Evolutionary conservation across 225 moss, liverwort and hornwort species (phyloP).

Genomic region (Antitrichia curtipendula): DNA sequence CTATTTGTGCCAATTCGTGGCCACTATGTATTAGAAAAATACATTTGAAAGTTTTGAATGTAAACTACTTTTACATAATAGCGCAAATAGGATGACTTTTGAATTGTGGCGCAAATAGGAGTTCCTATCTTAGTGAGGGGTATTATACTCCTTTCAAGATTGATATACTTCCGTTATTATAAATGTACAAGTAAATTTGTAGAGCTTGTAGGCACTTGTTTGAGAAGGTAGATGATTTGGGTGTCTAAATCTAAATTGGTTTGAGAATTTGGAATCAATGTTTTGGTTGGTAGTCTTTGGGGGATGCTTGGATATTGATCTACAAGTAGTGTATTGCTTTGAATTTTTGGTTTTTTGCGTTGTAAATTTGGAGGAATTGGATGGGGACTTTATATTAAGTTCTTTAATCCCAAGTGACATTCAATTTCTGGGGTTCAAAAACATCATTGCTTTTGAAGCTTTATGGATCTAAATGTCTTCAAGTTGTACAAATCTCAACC

Average conservation of each 20-base stretch:
- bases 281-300: background rate
- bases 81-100: accelerated
- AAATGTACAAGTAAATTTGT: too few species aligned
- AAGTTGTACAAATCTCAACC: too few species aligned
- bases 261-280: background rate
- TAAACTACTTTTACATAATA: background rate
- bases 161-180: background rate
- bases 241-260: background rate
- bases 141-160: background rate
- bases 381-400: background rate
- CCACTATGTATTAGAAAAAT: accelerated
- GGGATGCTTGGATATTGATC: background rate
- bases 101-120: background rate
- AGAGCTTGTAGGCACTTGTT: too few species aligned
- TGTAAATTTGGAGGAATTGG: background rate
- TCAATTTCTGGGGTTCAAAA: too few species aligned
- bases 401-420: too few species aligned
- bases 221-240: background rate
- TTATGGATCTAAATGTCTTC: too few species aligned
- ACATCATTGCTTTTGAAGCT: too few species aligned
- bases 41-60: background rate
- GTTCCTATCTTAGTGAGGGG: background rate
- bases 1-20: background rate
- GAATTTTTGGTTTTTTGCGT: background rate
- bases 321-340: background rate